Evolutionary conservation across 192 early-diverging fungal species (phyloP), one percentile per base, ranked within the genome.

Genomic region (Mycoemilia scoparia): DNA sequence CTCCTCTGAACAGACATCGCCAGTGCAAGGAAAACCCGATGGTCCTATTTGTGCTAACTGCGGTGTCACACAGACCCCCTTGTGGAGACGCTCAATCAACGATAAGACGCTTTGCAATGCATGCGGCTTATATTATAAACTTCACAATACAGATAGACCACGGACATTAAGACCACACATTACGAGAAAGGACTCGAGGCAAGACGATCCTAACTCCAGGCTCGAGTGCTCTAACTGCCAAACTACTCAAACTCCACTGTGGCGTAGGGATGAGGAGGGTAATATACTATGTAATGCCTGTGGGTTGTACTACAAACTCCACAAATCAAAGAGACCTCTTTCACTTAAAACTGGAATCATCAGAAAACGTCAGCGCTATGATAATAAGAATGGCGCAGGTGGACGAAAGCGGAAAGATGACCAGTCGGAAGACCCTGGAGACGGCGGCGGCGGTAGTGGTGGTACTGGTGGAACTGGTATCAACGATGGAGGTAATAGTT

Each of bases 221-320:
- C n/a, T n/a, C n/a, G 41, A 38, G 9, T 91, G 87, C 41, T 52
- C 49, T 16, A 89, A 95, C 65, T 96, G 91, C 57, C 30, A 46
- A 4, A 90, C 86, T 2, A 82, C 72, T 3, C 85, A 72, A 8
- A 99, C 95, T 0, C 79, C 88, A 1, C 71, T 99, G 7, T 99
- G 95, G 95, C 79, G 95, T 9, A 67, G 89, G 7, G 75, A 90
- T 49, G 77, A 77, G 16, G 63, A 73, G 26, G 90, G 89, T 9
- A 75, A 79, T n/a, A 72, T 86, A 3, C 68, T 99, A 21, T 99
- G 95, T 53, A 99, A 99, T 45, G 95, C 95, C 4, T 99, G 95
- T 45, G 95, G 95, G 0, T 47, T 98, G 27, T 98, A 86, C 46
- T 77, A 76, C 53, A 96, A 95, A 53, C 63, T 99, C 11, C 95